Percentiles rank a stretch among this genome's conserved stretches.
phyloP scores from a whole-genome alignment of 202 grass and related monocot genomes.

The Elaeis oleifera region DNA sequence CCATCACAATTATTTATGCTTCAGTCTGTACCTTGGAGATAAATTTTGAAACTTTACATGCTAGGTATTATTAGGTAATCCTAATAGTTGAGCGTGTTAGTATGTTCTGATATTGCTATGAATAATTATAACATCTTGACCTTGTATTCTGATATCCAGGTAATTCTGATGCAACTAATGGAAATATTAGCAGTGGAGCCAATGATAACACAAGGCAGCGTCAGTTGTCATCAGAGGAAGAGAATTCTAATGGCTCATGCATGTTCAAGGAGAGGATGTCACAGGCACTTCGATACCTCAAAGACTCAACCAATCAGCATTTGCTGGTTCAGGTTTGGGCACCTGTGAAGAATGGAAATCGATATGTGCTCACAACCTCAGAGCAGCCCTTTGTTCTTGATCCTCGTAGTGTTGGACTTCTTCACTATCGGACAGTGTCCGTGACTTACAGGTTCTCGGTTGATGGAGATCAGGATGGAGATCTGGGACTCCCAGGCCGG shows the following conservation, averaged over 20 bases:
- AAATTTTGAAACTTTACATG: too few relatives aligned
- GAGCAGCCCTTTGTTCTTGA: constrained; percentile 91
- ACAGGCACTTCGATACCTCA: constrained; percentile 78
- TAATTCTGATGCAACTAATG: constrained; percentile 33
- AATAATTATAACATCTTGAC: not conserved
- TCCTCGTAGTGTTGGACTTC: constrained; percentile 50
- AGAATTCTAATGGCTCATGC: constrained; percentile 34
- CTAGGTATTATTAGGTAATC: too few relatives aligned
- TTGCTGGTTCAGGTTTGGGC: constrained; percentile 91
- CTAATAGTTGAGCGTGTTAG: too few relatives aligned
- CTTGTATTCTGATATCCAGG: constrained; percentile 28
- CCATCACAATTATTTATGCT: too few relatives aligned
- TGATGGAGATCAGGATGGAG: constrained; percentile 48
- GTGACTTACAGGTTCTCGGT: constrained; percentile 81
- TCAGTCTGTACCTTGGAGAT: too few relatives aligned
- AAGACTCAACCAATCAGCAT: constrained; percentile 83
- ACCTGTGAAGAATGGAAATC: constrained; percentile 64
- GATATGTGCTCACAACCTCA: constrained; percentile 77
- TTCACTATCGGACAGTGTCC: constrained; percentile 82
- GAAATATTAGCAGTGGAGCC: constrained; percentile 29
- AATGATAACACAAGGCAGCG: constrained; percentile 33
- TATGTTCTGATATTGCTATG: constrained; percentile 11
- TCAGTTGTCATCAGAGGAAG: constrained; percentile 36
- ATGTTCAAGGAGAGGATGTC: constrained; percentile 76
- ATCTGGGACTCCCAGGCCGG: constrained; percentile 76